Evolutionary conservation across 164 flowering plant genomes (phyloP).

Genomic region (Vitis rupestris): DNA sequence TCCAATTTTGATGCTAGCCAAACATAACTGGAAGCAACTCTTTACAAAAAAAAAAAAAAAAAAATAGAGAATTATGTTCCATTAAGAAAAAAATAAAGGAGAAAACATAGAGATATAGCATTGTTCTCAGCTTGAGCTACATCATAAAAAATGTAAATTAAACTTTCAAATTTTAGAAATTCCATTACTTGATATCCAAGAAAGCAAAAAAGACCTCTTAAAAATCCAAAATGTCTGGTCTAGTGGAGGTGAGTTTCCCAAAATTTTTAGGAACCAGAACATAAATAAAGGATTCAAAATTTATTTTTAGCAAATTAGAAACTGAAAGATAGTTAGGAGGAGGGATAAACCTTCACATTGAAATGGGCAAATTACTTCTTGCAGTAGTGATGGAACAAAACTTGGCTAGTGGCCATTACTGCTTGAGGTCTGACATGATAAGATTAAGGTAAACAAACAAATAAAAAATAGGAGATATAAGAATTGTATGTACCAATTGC

Average conservation of each 20-base stretch:
- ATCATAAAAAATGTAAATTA: background rate
- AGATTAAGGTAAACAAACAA: conserved; percentile 16
- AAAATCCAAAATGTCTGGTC: background rate
- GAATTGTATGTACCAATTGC: background rate
- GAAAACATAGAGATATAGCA: too few species aligned
- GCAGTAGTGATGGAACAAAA: conserved; percentile 91
- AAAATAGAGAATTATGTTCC: too few species aligned
- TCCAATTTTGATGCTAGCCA: too few species aligned
- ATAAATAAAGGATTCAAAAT: too few species aligned
- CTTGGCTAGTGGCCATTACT: conserved; percentile 98
- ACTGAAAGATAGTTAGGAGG: background rate
- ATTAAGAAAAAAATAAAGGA: too few species aligned
- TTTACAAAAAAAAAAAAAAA: too few species aligned
- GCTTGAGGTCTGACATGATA: conserved; percentile 70
- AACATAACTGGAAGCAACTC: too few species aligned
- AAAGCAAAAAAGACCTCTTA: background rate
- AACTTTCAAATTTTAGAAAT: background rate
- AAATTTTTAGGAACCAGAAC: too few species aligned
- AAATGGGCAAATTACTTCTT: conserved; percentile 91
- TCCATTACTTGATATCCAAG: background rate
- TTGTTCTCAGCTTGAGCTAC: too few species aligned
- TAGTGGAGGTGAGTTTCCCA: background rate
- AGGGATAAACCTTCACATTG: conserved; percentile 70
- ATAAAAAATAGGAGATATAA: background rate
- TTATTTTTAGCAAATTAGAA: background rate